These are phyloP conservation scores for Fusarium scirpi DNA, from an alignment of 2,329 filamentous ascomycete species.

Conservation along the genomic window DNA sequence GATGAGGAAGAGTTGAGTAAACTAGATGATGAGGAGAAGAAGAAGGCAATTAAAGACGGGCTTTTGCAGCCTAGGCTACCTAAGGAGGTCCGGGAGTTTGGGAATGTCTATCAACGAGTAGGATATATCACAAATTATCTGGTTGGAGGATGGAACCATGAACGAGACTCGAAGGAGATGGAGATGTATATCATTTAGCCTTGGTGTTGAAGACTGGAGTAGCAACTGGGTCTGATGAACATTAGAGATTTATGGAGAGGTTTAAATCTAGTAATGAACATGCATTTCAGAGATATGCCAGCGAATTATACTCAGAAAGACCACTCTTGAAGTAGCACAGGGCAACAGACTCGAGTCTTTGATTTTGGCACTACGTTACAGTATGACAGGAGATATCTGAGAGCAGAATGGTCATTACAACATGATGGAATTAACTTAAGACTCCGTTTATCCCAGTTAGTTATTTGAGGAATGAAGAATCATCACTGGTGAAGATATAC, in stretches of 20 bases:
- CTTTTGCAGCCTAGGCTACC: conserved; percentile 13
- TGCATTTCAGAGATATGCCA: not conserved
- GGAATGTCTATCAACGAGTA: conserved; percentile 34
- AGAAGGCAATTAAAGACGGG: not conserved
- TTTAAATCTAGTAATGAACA: not conserved
- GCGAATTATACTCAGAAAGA: not conserved
- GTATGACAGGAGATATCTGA: not conserved
- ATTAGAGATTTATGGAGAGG: fast-evolving
- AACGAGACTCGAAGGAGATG: conserved; percentile 21
- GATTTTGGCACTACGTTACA: not conserved
- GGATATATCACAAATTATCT: conserved; percentile 35
- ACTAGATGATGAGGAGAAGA: not conserved
- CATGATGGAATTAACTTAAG: too few relatives aligned
- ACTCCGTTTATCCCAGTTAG: too few relatives aligned
- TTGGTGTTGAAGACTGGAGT: fast-evolving
- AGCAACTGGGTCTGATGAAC: fast-evolving
- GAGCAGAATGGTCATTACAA: not conserved
- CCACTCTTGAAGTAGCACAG: too few relatives aligned
- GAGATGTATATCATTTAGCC: conserved; percentile 34
- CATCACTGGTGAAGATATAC: not conserved
- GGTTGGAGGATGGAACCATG: conserved; percentile 29
- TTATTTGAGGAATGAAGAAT: too few relatives aligned
- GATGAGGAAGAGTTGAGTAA: not conserved
- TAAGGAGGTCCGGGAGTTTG: conserved; percentile 23
- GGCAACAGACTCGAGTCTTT: not conserved